These are phyloP conservation scores for Picochlorum sp. DNA, from an alignment of 139 green algal species.

Conservation along the genomic window DNA sequence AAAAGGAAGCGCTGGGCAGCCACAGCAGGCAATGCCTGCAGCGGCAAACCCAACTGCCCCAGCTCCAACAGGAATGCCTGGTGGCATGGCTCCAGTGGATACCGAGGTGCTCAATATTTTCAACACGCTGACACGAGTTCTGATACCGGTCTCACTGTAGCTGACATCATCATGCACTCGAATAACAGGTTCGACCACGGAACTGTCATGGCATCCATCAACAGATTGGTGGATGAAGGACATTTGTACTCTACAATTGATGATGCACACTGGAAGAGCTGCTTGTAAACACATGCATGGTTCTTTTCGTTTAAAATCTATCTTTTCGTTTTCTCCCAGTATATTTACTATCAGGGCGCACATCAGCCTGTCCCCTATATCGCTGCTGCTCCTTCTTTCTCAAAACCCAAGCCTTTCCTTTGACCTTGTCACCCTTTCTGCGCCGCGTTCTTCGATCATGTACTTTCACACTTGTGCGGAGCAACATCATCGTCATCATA, in stretches of 20 bases:
- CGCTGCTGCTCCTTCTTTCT: conserved; percentile 89
- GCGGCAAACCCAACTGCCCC: background rate
- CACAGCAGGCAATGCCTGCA: background rate
- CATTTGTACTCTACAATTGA: conserved; percentile 70
- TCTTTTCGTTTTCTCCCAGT: conserved; percentile 84
- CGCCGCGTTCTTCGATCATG: conserved; percentile 23
- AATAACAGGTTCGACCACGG: conserved; percentile 23
- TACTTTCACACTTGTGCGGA: conserved; percentile 21
- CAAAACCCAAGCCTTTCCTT: conserved; percentile 70
- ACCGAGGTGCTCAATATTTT: conserved; percentile 24
- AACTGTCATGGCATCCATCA: conserved; percentile 39
- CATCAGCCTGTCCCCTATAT: conserved; percentile 56
- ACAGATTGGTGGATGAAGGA: conserved; percentile 53
- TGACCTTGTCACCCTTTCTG: conserved; percentile 19
- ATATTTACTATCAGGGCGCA: conserved; percentile 86
- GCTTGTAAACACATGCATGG: background rate
- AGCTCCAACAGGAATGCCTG: background rate
- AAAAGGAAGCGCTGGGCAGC: conserved; percentile 32
- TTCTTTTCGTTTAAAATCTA: conserved; percentile 21
- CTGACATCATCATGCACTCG: conserved; percentile 27
- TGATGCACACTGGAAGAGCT: conserved; percentile 61
- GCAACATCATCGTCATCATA: conserved; percentile 20
- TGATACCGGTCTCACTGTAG: conserved; percentile 24
- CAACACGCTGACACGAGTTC: conserved; percentile 15
- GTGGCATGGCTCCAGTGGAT: conserved; percentile 27